These are phyloP conservation scores for Pseudoperonospora humuli DNA, from an alignment of 352 stramenopile genomes.

Conservation along the genomic window DNA sequence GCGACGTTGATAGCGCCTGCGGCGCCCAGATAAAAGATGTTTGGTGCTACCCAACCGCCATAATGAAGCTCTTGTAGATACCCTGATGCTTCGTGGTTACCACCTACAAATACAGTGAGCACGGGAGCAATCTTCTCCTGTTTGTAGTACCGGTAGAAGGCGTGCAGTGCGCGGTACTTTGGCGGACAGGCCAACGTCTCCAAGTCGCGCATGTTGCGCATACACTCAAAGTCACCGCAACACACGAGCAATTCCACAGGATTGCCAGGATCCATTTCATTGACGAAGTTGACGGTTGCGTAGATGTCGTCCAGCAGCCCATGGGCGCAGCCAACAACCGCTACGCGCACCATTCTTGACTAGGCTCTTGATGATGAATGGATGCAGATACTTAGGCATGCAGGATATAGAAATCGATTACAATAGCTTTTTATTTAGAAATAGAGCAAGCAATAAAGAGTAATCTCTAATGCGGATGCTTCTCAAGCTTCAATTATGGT, in stretches of 20 bases:
- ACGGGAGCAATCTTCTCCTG: conserved; percentile 88
- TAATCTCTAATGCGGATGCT: too few relatives aligned
- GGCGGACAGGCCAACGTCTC: conserved; percentile 90
- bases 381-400: too few relatives aligned
- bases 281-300: conserved; percentile 87
- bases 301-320: conserved; percentile 98
- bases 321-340: conserved; percentile 97
- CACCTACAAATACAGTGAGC: conserved; percentile 96
- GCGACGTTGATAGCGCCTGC: conserved; percentile 90
- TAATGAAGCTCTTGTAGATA: conserved; percentile 96
- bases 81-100: conserved; percentile 98
- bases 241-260: conserved; percentile 94
- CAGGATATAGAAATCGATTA: too few relatives aligned
- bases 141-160: conserved; percentile 96
- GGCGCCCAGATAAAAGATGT: conserved; percentile 98
- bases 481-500: too few relatives aligned
- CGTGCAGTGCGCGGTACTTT: conserved; percentile 91
- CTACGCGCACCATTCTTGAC: conserved; percentile 79
- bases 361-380: too few relatives aligned
- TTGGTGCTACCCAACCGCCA: conserved; percentile 96
- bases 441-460: too few relatives aligned
- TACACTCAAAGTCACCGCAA: conserved; percentile 98
- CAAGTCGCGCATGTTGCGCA: conserved; percentile 93
- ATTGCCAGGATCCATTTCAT: conserved; percentile 68
- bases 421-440: too few relatives aligned